Evolutionary conservation across 1,284 basidiomycete species (phyloP), one percentile per base, ranked within the genome.

Genomic region (Rhodotorula glutinis): DNA sequence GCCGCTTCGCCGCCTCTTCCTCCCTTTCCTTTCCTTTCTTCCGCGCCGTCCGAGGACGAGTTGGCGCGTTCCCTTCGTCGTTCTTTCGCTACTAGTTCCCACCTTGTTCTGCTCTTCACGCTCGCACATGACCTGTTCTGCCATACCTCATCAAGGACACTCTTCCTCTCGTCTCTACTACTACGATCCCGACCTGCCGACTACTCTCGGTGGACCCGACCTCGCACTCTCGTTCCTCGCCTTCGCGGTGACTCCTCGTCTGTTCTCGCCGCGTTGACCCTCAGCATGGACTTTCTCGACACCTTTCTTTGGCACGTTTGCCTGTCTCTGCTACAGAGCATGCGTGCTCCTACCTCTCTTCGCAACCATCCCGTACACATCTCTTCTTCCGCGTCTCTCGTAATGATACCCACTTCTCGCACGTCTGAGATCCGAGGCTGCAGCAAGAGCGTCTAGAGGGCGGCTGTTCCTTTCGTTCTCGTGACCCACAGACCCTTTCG

Each of bases 401-500:
- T 60, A 60, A 60, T 60, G 57, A 60, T 60, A 60, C 58, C 58
- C 58, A 23, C 38, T 19, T 16, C 25, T 43, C 51, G n/a, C n/a
- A n/a, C n/a, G n/a, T n/a, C n/a, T n/a, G n/a, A n/a, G n/a, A n/a
- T n/a, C n/a, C n/a, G n/a, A n/a, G n/a, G n/a, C n/a, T n/a, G n/a
- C n/a, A n/a, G n/a, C n/a, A n/a, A n/a, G n/a, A n/a, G n/a, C n/a
- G n/a, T n/a, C n/a, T n/a, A n/a, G n/a, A 9, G 9, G 41, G 41
- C 41, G 41, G 11, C 17, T 17, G 41, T 43, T 43, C 41, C 17
- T 43, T 43, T 43, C 41, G 41, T 17, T 43, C 41, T 43, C 41
- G 9, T 17, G 41, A 43, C 11, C 9, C 11, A 43, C 8, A 44
- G 7, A 16, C 4, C 43, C 9, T 44, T 21, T 44, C 8, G 14